Conservation (phyloP, 352 stramenopile species). For the Stramenopiles sp. region DNA sequence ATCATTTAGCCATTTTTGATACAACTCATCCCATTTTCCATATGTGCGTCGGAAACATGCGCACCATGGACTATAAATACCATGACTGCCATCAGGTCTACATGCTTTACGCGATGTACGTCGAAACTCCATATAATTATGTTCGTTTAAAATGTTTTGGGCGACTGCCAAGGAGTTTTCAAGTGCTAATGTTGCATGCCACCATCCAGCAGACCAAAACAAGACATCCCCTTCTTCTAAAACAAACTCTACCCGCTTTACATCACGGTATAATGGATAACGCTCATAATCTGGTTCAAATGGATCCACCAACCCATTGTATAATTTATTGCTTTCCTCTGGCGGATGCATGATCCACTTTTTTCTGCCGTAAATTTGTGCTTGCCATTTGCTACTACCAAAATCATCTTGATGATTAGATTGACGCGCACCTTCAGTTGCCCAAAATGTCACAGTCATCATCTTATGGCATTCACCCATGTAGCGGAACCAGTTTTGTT, state of each 20-base stretch:
- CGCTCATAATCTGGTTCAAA: background rate
- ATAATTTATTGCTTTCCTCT: background rate
- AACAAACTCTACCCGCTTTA: background rate
- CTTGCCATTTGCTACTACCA: conserved; percentile 7
- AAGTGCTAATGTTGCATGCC: background rate
- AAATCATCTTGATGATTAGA: conserved; percentile 8
- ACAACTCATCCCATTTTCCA: conserved; percentile 4
- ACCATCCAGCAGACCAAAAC: conserved; percentile 8
- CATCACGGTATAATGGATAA: background rate
- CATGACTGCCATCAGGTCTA: background rate
- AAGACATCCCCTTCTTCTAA: conserved; percentile 3
- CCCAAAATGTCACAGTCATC: conserved; percentile 8
- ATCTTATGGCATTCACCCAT: conserved; percentile 8
- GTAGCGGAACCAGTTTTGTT: conserved; percentile 8
- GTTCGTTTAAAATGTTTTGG: conserved; percentile 7
- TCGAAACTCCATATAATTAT: conserved; percentile 9
- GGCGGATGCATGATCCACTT: conserved; percentile 6
- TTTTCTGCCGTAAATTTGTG: conserved; percentile 3
- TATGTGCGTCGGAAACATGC: background rate
- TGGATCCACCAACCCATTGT: conserved; percentile 1
- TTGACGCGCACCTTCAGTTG: conserved; percentile 3
- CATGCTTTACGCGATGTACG: background rate
- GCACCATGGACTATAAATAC: conserved; percentile 4
- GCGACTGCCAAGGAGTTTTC: conserved; percentile 4
- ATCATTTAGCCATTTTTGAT: background rate